Conservation (phyloP, 768 basidiomycete genomes). For the Mycena belliarum region DNA sequence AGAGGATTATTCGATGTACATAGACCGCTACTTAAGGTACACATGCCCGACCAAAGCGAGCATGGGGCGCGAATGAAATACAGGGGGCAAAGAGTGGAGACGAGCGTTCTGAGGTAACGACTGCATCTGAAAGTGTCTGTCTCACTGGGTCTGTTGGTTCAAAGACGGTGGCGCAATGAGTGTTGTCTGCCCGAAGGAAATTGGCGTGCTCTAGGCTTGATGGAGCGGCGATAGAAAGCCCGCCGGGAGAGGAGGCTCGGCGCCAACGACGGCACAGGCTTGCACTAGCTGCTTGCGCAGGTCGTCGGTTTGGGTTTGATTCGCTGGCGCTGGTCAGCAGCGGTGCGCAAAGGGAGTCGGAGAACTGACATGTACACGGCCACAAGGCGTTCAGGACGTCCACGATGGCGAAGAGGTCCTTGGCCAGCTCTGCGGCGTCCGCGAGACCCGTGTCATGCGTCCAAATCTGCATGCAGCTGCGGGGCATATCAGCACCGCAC, state of each 20-base stretch:
- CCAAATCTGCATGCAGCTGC: conserved; percentile 23
- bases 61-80: too few species aligned
- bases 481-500: background rate
- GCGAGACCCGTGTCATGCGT: conserved; percentile 13
- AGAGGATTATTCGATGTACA: too few species aligned
- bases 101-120: too few species aligned
- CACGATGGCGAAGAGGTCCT: conserved; percentile 14
- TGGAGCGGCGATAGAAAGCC: conserved; percentile 5
- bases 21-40: too few species aligned
- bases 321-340: background rate
- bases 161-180: too few species aligned
- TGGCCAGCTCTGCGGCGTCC: conserved; percentile 15
- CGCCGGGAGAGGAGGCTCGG: conserved; percentile 3
- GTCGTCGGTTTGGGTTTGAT: conserved; percentile 6
- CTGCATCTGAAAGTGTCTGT: too few species aligned
- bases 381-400: conserved; percentile 19
- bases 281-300: conserved; percentile 15
- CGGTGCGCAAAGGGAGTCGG: background rate
- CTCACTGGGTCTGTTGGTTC: too few species aligned
- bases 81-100: too few species aligned
- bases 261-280: conserved; percentile 8
- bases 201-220: too few species aligned
- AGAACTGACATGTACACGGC: conserved; percentile 12
- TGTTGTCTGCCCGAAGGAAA: too few species aligned
- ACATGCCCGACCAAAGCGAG: too few species aligned